Conservation (phyloP, 306 rosid genomes). For the Cicer cuneatum region DNA sequence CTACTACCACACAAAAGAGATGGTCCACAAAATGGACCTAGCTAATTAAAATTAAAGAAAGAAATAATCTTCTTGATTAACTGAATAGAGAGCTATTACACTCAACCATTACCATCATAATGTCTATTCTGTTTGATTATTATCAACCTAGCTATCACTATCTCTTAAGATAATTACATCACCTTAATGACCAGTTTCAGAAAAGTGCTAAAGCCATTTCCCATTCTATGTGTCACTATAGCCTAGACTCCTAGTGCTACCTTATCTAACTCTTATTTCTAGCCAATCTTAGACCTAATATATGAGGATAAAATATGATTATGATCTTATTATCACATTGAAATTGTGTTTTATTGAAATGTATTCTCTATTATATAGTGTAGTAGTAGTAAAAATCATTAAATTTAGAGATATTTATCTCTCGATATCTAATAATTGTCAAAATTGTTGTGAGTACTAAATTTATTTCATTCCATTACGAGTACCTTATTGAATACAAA, state of each 20-base stretch:
- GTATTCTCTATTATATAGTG: too few relatives aligned
- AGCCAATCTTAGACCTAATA: constrained; percentile 39
- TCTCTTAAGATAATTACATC: constrained; percentile 47
- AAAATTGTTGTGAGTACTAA: too few relatives aligned
- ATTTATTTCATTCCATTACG: too few relatives aligned
- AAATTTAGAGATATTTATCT: too few relatives aligned
- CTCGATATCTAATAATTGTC: too few relatives aligned
- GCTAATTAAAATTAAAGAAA: constrained; percentile 52
- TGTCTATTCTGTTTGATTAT: constrained; percentile 53
- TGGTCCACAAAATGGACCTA: constrained; percentile 70
- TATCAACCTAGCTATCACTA: constrained; percentile 45
- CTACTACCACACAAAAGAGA: constrained; percentile 55
- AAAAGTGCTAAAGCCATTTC: constrained; percentile 40
- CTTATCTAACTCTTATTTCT: constrained; percentile 27
- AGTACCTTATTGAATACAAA: too few relatives aligned
- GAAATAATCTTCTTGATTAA: constrained; percentile 50
- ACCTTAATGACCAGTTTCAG: constrained; percentile 37
- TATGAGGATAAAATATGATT: constrained; percentile 34
- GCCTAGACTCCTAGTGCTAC: constrained; percentile 3
- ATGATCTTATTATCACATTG: background rate
- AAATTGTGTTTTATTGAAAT: too few relatives aligned
- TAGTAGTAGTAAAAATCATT: too few relatives aligned
- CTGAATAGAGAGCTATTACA: constrained; percentile 52
- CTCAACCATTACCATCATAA: constrained; percentile 46
- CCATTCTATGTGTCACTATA: constrained; percentile 28